A percentile compares a stretch with the other conserved stretches of the same genome.
Evolutionary conservation across 2,329 filamentous ascomycete genomes (phyloP).

Genomic region (Claviceps sp.): DNA sequence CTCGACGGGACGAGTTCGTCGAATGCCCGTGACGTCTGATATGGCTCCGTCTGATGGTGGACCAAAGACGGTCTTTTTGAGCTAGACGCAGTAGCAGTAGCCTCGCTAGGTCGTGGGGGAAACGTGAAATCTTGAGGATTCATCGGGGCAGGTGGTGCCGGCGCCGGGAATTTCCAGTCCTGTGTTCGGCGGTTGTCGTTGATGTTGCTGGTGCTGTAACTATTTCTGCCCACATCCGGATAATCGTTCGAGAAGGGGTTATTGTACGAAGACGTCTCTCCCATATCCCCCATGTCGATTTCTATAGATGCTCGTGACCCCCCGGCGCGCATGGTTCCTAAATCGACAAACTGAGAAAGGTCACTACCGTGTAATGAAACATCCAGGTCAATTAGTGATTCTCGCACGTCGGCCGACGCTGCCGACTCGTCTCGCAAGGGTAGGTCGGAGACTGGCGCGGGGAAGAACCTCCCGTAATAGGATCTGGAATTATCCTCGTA

Average conservation of each 20-base stretch:
- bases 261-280: slow-evolving; percentile 29
- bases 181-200: slow-evolving; percentile 37
- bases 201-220: slow-evolving; percentile 9
- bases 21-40: slow-evolving; percentile 26
- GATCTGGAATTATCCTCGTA: slow-evolving; percentile 50
- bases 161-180: slow-evolving; percentile 47
- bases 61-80: slow-evolving; percentile 29
- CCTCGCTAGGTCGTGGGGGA: slow-evolving; percentile 28
- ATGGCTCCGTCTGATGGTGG: slow-evolving; percentile 39
- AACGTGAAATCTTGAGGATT: slow-evolving; percentile 40
- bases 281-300: slow-evolving; percentile 33
- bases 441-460: slow-evolving; percentile 36
- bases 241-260: slow-evolving; percentile 44
- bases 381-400: slow-evolving; percentile 53
- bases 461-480: slow-evolving; percentile 40
- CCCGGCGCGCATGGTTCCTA: slow-evolving; percentile 45
- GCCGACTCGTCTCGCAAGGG: slow-evolving; percentile 43
- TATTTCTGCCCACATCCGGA: slow-evolving; percentile 33
- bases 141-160: slow-evolving; percentile 32
- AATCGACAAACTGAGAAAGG: slow-evolving; percentile 44
- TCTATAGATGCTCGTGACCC: slow-evolving; percentile 34
- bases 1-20: slow-evolving; percentile 28
- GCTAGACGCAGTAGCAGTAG: slow-evolving; percentile 12
- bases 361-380: slow-evolving; percentile 43
- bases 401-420: slow-evolving; percentile 36